phyloP scores from a whole-genome alignment of 257 asterid genomes.

The Galeopsis tetrahit region DNA sequence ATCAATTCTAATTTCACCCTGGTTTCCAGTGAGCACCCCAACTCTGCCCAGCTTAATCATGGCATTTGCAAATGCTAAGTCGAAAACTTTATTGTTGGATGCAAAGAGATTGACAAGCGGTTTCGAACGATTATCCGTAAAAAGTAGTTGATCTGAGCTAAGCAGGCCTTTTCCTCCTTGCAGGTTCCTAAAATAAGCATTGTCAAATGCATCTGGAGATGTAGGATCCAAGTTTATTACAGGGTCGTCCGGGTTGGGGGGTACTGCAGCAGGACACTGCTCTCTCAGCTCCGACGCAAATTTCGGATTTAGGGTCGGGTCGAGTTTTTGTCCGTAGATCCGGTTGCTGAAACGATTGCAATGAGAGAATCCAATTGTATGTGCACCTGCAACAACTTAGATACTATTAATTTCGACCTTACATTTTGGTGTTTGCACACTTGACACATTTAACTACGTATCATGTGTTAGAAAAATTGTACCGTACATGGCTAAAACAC shows the following conservation, averaged over 20 bases:
- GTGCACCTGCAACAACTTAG: conserved; percentile 51
- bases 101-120: conserved; percentile 55
- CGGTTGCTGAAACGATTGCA: conserved; percentile 66
- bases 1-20: conserved; percentile 66
- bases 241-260: conserved; percentile 58
- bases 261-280: conserved; percentile 55
- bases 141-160: conserved; percentile 60
- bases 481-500: no score
- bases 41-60: conserved; percentile 66
- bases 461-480: no score
- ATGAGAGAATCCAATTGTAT: conserved; percentile 73
- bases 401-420: no score
- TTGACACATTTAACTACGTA: no score
- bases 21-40: conserved; percentile 64
- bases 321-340: conserved; percentile 51
- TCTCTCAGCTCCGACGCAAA: conserved; percentile 57
- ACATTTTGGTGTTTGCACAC: no score
- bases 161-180: conserved; percentile 65
- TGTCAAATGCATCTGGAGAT: conserved; percentile 59
- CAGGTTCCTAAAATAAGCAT: conserved; percentile 60
- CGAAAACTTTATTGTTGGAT: conserved; percentile 48
- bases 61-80: conserved; percentile 48
- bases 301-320: conserved; percentile 52
- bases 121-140: conserved; percentile 62
- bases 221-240: conserved; percentile 72